These are phyloP conservation scores for Thielaviopsis ethacetica DNA, from an alignment of 2,329 filamentous ascomycete species.

Conservation along the genomic window DNA sequence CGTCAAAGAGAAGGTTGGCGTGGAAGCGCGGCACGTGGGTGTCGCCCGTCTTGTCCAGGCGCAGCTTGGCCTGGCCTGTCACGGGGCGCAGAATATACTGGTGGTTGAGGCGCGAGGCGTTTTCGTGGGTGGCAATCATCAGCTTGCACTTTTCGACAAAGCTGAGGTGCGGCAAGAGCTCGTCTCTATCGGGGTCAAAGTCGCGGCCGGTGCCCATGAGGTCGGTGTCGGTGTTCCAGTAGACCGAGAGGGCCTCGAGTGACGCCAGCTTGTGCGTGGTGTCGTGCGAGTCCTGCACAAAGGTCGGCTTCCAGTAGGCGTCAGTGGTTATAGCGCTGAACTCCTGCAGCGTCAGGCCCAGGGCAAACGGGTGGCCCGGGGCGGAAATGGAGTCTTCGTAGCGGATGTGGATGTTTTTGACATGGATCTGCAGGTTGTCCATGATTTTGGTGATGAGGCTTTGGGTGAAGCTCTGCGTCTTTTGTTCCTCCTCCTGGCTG, in stretches of 20 bases:
- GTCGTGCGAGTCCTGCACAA: constrained; percentile 71
- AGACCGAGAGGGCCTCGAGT: constrained; percentile 75
- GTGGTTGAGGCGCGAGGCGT: constrained; percentile 33
- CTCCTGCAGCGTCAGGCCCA: constrained; percentile 83
- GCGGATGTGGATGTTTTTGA: constrained; percentile 96
- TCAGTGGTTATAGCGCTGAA: constrained; percentile 96
- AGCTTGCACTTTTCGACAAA: constrained; percentile 61
- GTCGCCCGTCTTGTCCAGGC: constrained; percentile 85
- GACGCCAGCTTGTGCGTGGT: constrained; percentile 90
- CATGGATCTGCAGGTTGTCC: constrained; percentile 91
- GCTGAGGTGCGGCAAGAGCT: constrained; percentile 54
- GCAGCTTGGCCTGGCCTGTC: constrained; percentile 83
- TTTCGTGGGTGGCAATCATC: constrained; percentile 40
- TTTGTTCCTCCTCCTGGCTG: constrained; percentile 88
- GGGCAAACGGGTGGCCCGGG: constrained; percentile 84
- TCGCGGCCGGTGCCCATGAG: constrained; percentile 73
- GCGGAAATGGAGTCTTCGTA: constrained; percentile 97
- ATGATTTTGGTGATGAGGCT: constrained; percentile 92
- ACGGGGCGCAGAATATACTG: constrained; percentile 96
- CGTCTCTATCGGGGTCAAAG: constrained; percentile 30
- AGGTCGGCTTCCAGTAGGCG: constrained; percentile 85
- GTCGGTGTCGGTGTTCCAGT: constrained; percentile 92
- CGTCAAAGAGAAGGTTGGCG: constrained; percentile 81
- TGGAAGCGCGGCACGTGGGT: constrained; percentile 70
- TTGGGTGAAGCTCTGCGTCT: constrained; percentile 93